Evolutionary conservation across 228 moss, liverwort and hornwort genomes (phyloP), one percentile per base, ranked within the genome.

Genomic region (Sphagnum magellanicum): DNA sequence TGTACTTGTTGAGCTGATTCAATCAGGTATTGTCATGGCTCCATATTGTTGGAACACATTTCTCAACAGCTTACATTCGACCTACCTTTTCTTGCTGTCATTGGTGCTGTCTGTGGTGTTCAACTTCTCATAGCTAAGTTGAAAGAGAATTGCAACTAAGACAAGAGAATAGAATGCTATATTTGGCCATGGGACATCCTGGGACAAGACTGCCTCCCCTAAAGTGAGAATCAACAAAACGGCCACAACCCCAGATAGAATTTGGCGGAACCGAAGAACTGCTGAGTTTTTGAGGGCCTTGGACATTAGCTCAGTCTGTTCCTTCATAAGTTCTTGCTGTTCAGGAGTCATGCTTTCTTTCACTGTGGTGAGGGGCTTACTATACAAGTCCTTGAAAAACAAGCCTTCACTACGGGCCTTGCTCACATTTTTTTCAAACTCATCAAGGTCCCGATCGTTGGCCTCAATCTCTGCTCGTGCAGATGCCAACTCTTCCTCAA

Each of bases 381-480:
- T 61, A 60, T 92, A 92, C 70, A 98, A 78, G 47, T 81, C 84
- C 71, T 98, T 98, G 77, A 98, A 98, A 65, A 94, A 98, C 1
- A 98, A 73, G 16, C 94, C 98, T 67, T 98, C 98, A 62, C 84
- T 98, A 50, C 98, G 89, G 3, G 93, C 92, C 64, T 77, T 78
- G 66, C 88, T 89, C 15, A 94, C 94, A 53, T 84, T 90, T 69
- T 98, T 94, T 53, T 98, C 94, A 61, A 92, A 98, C 50, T 87
- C 78, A 12, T 87, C 77, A 0, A 94, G 76, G 14, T 94, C 89
- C 0, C 73, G 87, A 71, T 84, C 89, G 65, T 88, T 92, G 9
- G 98, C 98, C 77, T 98, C 98, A 76, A 98, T 98, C 72, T 98
- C 84, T 0, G 90, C 98, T 68, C 98, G 81, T 32, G 94, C 93